These are phyloP conservation scores for Carex myosuroides DNA, from an alignment of 176 grass and related monocot species.

Conservation along the genomic window DNA sequence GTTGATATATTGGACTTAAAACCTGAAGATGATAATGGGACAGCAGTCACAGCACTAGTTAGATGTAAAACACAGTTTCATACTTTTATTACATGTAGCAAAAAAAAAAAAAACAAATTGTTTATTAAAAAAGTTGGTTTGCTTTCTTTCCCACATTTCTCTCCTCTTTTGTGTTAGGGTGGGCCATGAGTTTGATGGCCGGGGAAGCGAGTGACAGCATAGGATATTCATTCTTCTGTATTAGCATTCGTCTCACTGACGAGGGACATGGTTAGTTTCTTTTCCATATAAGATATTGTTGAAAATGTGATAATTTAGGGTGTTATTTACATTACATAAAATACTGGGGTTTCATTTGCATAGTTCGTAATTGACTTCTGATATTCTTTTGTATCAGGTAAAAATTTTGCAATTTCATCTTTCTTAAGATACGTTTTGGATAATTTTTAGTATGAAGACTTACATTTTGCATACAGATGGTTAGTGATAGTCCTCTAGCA, in stretches of 20 bases:
- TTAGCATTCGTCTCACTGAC: slow-evolving; percentile 78
- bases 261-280: slow-evolving; percentile 66
- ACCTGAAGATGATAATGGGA: neutral
- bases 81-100: neutral
- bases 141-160: neutral
- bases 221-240: slow-evolving; percentile 74
- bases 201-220: slow-evolving; percentile 45
- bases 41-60: neutral
- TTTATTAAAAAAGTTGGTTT: slow-evolving; percentile 14
- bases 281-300: neutral
- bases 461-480: no score
- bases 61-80: neutral
- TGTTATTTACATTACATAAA: no score
- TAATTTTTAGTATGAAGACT: no score
- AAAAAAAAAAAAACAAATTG: no score
- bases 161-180: slow-evolving; percentile 34
- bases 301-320: no score
- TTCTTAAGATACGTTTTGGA: no score
- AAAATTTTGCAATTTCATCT: no score
- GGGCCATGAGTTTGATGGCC: slow-evolving; percentile 66
- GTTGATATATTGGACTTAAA: no score
- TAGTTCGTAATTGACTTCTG: no score
- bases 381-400: no score
- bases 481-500: no score
- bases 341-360: no score